Evolutionary conservation across 2,329 filamentous ascomycete species (phyloP).

Genomic region (Hypoxylon sp.): DNA sequence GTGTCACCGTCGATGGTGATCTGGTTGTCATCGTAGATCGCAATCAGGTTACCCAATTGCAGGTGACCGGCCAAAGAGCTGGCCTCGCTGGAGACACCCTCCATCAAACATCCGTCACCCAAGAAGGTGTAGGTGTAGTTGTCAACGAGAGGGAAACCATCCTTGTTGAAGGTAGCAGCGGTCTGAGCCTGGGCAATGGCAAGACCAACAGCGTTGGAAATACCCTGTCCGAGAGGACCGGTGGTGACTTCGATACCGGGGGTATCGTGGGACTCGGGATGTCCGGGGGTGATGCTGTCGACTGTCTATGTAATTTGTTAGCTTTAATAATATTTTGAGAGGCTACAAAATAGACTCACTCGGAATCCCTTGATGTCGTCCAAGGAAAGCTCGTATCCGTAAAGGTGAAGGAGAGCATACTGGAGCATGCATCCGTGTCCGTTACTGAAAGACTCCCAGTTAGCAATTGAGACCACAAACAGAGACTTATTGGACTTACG

Average conservation of each 20-base stretch:
- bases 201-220: conserved; percentile 96
- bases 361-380: conserved; percentile 97
- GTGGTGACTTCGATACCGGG: conserved; percentile 98
- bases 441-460: conserved; percentile 69
- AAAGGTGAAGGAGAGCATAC: conserved; percentile 96
- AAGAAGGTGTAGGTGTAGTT: conserved; percentile 98
- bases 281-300: conserved; percentile 86
- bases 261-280: conserved; percentile 96
- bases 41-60: conserved; percentile 97
- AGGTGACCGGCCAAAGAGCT: conserved; percentile 93
- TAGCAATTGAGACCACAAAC: conserved; percentile 7
- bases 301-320: conserved; percentile 51
- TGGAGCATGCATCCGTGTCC: conserved; percentile 99
- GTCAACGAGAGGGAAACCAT: conserved; percentile 87
- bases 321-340: conserved; percentile 12
- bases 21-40: conserved; percentile 98
- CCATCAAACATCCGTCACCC: conserved; percentile 98
- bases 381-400: conserved; percentile 85
- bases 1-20: conserved; percentile 96
- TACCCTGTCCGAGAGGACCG: conserved; percentile 95
- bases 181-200: conserved; percentile 96
- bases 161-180: conserved; percentile 94
- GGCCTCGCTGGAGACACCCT: conserved; percentile 95
- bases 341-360: conserved; percentile 62
- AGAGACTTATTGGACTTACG: conserved; percentile 69